These are phyloP conservation scores for Evansstolkia leycettana DNA, from an alignment of 495 filamentous ascomycete genomes.

Conservation along the genomic window DNA sequence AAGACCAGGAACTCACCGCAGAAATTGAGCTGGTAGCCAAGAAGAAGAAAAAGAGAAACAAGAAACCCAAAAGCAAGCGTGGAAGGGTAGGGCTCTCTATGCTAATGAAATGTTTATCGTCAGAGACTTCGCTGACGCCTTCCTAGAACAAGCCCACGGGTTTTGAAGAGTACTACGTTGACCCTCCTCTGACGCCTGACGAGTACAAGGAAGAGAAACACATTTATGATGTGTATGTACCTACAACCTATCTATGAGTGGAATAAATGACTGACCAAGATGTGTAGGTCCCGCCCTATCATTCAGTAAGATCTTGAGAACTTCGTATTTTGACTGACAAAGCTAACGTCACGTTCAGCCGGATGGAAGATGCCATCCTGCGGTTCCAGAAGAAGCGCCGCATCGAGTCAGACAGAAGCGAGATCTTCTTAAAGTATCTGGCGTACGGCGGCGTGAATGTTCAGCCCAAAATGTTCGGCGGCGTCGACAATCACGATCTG, in stretches of 20 bases:
- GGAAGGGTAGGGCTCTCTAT: constrained; percentile 30
- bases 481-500: constrained; percentile 38
- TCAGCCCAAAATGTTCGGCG: constrained; percentile 54
- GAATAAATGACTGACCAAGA: constrained; percentile 8
- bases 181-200: constrained; percentile 61
- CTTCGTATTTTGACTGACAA: background rate
- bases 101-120: background rate
- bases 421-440: constrained; percentile 69
- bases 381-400: constrained; percentile 67
- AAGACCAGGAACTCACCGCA: constrained; percentile 5
- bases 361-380: constrained; percentile 77
- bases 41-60: constrained; percentile 23
- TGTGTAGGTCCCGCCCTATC: constrained; percentile 20
- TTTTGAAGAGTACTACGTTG: constrained; percentile 62
- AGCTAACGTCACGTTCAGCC: constrained; percentile 29
- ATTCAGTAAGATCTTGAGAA: constrained; percentile 28
- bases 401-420: constrained; percentile 45
- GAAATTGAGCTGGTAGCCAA: constrained; percentile 6
- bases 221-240: constrained; percentile 42
- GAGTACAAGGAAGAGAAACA: constrained; percentile 48
- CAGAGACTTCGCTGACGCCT: background rate
- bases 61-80: constrained; percentile 32
- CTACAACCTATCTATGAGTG: background rate
- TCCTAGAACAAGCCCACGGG: constrained; percentile 39
- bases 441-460: constrained; percentile 70